phyloP scores from a whole-genome alignment of 192 early-diverging fungal genomes.

The Gamsiella multidivaricata region DNA sequence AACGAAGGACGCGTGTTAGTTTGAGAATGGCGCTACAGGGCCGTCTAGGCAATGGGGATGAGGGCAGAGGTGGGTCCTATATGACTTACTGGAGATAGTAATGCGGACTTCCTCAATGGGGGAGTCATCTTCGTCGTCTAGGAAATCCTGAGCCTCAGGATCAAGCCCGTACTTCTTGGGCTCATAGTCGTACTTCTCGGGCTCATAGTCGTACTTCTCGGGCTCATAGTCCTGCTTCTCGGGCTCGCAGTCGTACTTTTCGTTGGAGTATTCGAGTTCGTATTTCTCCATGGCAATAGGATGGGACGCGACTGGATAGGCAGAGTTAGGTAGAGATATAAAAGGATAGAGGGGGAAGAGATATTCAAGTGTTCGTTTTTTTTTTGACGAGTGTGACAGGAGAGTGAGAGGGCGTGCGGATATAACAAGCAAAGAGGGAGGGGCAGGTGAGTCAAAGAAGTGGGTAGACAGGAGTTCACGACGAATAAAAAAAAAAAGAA shows the following conservation, averaged over 20 bases:
- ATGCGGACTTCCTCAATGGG: slow-evolving; percentile 59
- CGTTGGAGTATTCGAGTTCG: neutral
- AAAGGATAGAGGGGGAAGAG: neutral
- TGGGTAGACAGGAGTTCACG: neutral
- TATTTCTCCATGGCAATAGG: neutral
- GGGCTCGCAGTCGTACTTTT: slow-evolving; percentile 4
- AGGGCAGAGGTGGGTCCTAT: no score
- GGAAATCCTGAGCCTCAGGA: slow-evolving; percentile 13
- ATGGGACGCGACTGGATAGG: no score
- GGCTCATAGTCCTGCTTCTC: no score
- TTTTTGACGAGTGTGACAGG: no score
- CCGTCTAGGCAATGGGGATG: no score
- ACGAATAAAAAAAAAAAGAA: neutral
- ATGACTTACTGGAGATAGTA: slow-evolving; percentile 52
- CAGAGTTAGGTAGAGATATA: no score
- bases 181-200: no score
- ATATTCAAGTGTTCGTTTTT: no score
- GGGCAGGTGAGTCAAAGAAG: neutral
- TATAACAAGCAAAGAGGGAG: neutral
- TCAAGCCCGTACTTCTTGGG: no score
- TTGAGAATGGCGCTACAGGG: no score
- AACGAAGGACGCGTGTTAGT: slow-evolving; percentile 61
- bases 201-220: no score
- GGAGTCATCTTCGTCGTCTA: slow-evolving; percentile 43
- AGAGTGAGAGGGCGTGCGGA: neutral